These are phyloP conservation scores for Emmonsia crescens DNA, from an alignment of 2,329 filamentous ascomycete genomes.

Conservation along the genomic window DNA sequence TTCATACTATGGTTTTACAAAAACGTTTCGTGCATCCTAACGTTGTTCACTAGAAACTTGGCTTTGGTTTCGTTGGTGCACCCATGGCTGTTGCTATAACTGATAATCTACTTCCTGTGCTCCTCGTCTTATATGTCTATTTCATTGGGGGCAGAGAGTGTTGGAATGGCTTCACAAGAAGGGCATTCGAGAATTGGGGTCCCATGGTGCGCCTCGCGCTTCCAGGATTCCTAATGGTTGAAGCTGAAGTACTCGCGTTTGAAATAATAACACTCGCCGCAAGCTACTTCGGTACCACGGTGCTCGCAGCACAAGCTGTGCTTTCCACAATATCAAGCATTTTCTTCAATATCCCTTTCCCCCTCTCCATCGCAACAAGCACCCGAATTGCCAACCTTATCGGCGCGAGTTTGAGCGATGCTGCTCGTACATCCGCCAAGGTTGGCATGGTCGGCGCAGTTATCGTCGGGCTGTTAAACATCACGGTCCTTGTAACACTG, in stretches of 20 bases:
- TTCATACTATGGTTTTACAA: not conserved
- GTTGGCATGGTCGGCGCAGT: constrained; percentile 60
- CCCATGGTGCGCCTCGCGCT: constrained; percentile 81
- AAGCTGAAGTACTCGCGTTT: constrained; percentile 88
- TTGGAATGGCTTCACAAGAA: constrained; percentile 67
- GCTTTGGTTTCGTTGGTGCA: constrained; percentile 64
- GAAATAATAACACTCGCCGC: constrained; percentile 79
- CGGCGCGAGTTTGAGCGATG: constrained; percentile 68
- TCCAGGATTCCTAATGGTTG: constrained; percentile 85
- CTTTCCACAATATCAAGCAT: constrained; percentile 67
- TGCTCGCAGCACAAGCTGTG: constrained; percentile 80
- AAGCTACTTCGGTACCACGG: constrained; percentile 65
- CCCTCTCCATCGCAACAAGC: constrained; percentile 75
- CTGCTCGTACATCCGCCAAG: constrained; percentile 68
- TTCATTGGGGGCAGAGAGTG: constrained; percentile 63
- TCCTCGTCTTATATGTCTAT: constrained; percentile 64
- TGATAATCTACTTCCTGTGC: constrained; percentile 60
- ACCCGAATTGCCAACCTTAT: constrained; percentile 89
- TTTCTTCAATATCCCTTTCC: constrained; percentile 86
- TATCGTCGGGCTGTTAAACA: constrained; percentile 68
- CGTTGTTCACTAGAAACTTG: constrained; percentile 32
- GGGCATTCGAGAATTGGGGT: constrained; percentile 62
- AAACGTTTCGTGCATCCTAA: constrained; percentile 8
- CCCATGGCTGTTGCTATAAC: constrained; percentile 67
- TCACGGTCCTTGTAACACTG: constrained; percentile 56